Evolutionary conservation across 345 rosid species (phyloP), one percentile per base, ranked within the genome.

Genomic region (Turritis glabra): DNA sequence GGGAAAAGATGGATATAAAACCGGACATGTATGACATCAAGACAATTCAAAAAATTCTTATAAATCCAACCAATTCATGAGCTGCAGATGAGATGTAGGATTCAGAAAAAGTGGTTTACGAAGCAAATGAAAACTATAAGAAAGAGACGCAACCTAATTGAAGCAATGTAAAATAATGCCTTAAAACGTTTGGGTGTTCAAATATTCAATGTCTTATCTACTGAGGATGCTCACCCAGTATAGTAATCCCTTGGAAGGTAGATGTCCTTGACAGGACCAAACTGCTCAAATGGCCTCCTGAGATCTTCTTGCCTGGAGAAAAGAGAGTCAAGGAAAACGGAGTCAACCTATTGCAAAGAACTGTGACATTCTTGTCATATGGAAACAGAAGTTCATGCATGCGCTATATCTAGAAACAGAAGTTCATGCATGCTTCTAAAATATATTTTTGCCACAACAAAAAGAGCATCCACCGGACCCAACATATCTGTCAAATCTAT

Each of bases 241-340:
- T 93, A 81, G 73, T 89, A 93, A 78, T 93, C 98, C 76, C 90
- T 86, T 11, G 98, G 98, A 85, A 93, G 77, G 80, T 90, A 93
- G 14, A 90, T 80, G 69, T 93, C 96, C 80, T 90, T 93, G n/a
- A 93, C 77, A 73, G 89, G 83, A 75, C 98, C 97, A 83, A 89
- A 93, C 78, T 85, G 89, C 61, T 87, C 93, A 82, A 93, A 90
- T 21, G 89, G 90, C 79, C 90, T 81, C 21, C 96, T 88, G 8
- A 93, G 77, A 79, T 93, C 98, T 56, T 93, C 98, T 11, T 84
- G 92, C 88, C 97, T 93, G 85, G 53, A 80, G 59, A 71, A 60
- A 54, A 73, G 15, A 38, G 47, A 35, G 62, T 26, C 5, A 21
- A 43, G 50, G 47, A 38, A 3, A 58, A 40, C 9, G 12, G 32